Evolutionary conservation across 768 basidiomycete genomes (phyloP), one percentile per base, ranked within the genome.

Genomic region (Chiua virens): DNA sequence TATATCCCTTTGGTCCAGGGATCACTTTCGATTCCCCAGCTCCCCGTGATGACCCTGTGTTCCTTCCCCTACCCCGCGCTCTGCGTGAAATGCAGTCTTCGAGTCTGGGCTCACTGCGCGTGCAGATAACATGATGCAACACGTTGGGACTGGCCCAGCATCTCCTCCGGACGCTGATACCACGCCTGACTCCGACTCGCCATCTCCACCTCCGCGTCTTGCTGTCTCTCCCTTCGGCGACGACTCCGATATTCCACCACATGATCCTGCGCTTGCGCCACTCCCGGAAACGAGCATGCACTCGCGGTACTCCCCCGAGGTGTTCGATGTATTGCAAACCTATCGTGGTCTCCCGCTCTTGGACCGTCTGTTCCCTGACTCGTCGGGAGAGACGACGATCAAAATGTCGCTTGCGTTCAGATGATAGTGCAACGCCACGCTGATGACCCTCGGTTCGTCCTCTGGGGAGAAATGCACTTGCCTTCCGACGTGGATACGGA

Each of bases 391-490:
- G 28, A 82, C 84, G 3, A 86, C 89, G 25, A 85, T 89, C 68
- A 85, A 81, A 64, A 73, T 92, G 63, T 87, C 86, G 1, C 66
- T n/a, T 89, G 14, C 77, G 80, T 22, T 66, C 80, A 0, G 85
- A 88, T 32, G 81, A 86, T 49, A 81, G 78, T 25, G 83, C 85
- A 14, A 80, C 86, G 1, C 91, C 91, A 8, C 80, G 85, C n/a
- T 14, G 87, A 94, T 56, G 93, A 97, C 58, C 92, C 93, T 15
- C 81, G 92, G 0, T 95, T 95, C 63, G 90, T 93, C 34, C 84
- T 96, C 8, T 97, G 93, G 93, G 92, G 90, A 23, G 82, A 85
- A 58, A 70, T 77, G 14, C 59, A 71, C 21, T 51, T 65, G 5
- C 67, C 67, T 5, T 47, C 60, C 1, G 67, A 70, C 6, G 36